A percentile compares a stretch with the other conserved stretches of the same genome.
phyloP scores from a whole-genome alignment of 2,329 filamentous ascomycete species.

The Penicillium brevicompactum region DNA sequence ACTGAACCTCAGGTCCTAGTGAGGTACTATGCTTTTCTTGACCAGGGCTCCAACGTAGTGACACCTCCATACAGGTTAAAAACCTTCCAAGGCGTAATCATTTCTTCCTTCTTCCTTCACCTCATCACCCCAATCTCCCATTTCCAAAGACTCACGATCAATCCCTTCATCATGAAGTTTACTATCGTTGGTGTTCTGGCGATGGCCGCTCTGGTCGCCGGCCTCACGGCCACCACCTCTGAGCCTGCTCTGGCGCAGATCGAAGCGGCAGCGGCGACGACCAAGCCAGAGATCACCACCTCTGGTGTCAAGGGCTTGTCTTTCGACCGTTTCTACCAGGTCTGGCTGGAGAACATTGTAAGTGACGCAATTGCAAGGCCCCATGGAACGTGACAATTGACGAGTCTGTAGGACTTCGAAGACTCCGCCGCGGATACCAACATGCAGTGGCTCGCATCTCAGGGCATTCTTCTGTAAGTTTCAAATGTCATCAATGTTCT shows the following conservation, averaged over 20 bases:
- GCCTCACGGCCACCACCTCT: constrained; percentile 29
- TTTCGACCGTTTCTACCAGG: constrained; percentile 71
- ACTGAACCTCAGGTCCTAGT: neutral
- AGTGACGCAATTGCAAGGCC: constrained; percentile 26
- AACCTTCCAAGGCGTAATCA: neutral
- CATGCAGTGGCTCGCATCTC: constrained; percentile 31
- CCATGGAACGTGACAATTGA: neutral
- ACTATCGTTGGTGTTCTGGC: constrained; percentile 23
- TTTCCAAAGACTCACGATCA: neutral
- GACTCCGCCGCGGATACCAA: constrained; percentile 62
- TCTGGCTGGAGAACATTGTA: constrained; percentile 77
- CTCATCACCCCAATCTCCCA: neutral
- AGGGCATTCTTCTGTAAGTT: constrained; percentile 60
- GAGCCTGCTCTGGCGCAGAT: constrained; percentile 32
- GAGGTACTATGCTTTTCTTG: neutral
- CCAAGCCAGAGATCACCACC: constrained; percentile 61
- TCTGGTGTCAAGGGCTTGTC: constrained; percentile 69
- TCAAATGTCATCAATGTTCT: neutral
- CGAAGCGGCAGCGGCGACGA: constrained; percentile 52
- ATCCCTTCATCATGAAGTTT: constrained; percentile 47
- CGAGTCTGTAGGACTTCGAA: constrained; percentile 53
- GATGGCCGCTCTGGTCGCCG: constrained; percentile 23
- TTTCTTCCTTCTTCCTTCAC: neutral
- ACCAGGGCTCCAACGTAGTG: neutral
- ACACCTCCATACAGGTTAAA: neutral